These are phyloP conservation scores for Malus fusca DNA, from an alignment of 306 rosid species.

Conservation along the genomic window DNA sequence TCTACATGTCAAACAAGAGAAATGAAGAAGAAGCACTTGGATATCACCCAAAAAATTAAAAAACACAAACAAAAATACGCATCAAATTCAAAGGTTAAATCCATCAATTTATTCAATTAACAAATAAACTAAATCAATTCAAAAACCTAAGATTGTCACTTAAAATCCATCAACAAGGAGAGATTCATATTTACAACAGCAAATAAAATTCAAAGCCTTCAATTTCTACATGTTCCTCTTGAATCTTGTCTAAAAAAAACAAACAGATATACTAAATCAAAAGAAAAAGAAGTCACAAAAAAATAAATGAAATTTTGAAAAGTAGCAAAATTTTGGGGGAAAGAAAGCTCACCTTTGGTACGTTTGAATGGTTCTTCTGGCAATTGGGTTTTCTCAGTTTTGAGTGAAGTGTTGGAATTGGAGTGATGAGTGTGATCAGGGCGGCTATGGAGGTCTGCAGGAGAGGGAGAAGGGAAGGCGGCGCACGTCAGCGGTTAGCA, in stretches of 20 bases:
- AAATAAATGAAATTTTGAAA: neutral
- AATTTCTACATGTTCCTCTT: neutral
- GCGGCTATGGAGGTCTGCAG: neutral
- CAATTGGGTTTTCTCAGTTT: conserved; percentile 2
- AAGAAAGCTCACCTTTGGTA: neutral
- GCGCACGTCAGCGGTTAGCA: neutral
- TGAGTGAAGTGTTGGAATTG: neutral
- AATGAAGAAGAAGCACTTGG: neutral
- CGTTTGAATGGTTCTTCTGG: neutral
- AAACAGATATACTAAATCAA: neutral
- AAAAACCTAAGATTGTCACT: neutral
- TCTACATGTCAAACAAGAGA: neutral
- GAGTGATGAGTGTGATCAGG: neutral
- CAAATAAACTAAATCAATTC: no score
- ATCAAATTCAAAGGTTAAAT: neutral
- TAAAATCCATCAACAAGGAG: neutral
- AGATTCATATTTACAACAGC: neutral
- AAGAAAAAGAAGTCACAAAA: neutral
- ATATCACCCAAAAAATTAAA: no score
- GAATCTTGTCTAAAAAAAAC: neutral
- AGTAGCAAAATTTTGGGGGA: neutral
- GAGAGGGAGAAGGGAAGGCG: neutral
- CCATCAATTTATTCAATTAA: neutral
- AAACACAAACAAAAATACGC: neutral
- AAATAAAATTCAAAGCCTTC: neutral